phyloP scores from a whole-genome alignment of 1,284 basidiomycete species.

The Microbotryum saponariae region DNA sequence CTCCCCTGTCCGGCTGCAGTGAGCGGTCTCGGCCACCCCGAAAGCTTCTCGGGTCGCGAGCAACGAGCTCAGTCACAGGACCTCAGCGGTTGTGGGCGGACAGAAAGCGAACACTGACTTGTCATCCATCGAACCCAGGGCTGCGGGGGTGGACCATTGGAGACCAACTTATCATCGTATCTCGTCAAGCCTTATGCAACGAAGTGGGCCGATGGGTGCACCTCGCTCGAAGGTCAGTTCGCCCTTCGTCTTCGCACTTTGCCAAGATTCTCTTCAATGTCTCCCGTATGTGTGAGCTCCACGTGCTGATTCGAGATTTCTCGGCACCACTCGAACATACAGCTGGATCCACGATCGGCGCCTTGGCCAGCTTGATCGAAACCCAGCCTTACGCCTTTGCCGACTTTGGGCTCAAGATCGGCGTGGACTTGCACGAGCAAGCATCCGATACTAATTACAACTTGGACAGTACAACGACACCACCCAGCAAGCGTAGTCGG shows the following conservation, averaged over 20 bases:
- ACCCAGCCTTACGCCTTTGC: slow-evolving; percentile 22
- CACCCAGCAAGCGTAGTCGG: slow-evolving; percentile 1
- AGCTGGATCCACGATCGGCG: slow-evolving; percentile 35
- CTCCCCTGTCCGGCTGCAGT: not conserved
- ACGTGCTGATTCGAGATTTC: too few species aligned
- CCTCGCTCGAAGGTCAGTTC: slow-evolving; percentile 39
- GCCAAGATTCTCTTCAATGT: not conserved
- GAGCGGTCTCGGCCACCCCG: not conserved
- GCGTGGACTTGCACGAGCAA: slow-evolving; percentile 8
- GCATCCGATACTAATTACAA: not conserved
- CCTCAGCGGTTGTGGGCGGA: not conserved
- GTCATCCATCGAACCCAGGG: slow-evolving; percentile 36
- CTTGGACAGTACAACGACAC: not conserved
- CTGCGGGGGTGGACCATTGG: slow-evolving; percentile 44
- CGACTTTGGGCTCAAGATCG: slow-evolving; percentile 18
- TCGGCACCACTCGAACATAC: not conserved
- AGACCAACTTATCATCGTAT: slow-evolving; percentile 42
- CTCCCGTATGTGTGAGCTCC: not conserved
- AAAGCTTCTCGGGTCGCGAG: not conserved
- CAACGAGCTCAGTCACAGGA: not conserved
- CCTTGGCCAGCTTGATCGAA: slow-evolving; percentile 32
- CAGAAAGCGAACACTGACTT: not conserved
- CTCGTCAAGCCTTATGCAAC: slow-evolving; percentile 40
- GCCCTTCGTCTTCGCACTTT: not conserved
- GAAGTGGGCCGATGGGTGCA: slow-evolving; percentile 39